Base-by-base conservation (phyloP, 176 grass and related monocot species). In the Oryza glaberrima region DNA sequence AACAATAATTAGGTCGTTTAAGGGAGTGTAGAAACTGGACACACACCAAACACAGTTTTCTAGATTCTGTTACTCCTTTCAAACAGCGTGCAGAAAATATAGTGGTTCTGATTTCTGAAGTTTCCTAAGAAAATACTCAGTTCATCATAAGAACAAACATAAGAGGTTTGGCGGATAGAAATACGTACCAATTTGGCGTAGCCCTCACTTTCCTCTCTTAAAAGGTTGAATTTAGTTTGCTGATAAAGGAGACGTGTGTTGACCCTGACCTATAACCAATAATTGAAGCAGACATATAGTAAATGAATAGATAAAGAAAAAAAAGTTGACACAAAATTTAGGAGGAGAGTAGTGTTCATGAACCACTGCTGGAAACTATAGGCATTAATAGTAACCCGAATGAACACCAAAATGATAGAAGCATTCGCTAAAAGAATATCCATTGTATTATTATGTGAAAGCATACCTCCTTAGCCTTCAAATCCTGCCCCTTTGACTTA, bases 201-300 rank as follows among this genome's bases (percentile, higher is more conserved):
- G 65, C 97, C 97, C 90, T 99, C 97, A 44, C 94, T 99, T 89
- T 99, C 97, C 88, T 99, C 97, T 72, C 92, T 87, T 83, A 99
- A 81, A 75, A 99, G 90, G 77, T 99, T 99, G 73, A 99, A 99
- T 83, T 99, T 99, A 35, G 97, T 96, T 90, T 99, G 97, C 75
- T 99, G 97, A 85, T 99, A 99, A 26, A 99, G 86, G 88, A 99
- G 97, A 3, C 97, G 91, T 34, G 97, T 99, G 81, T 99, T 99
- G 82, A 99, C 97, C 85, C 97, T 99, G 86, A 99, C 97, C 97
- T 99, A 87, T 85, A 88, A 65, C 46, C 67, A 72, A 82, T 45
- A 84, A 36, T 86, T 67, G 46, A 80, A 86, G 52, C 47, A 72
- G 77, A 40, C 34, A 84, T 43, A 63, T 28, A 74, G 4, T 28